Conservation (phyloP, 352 stramenopile species). For the Hyaloperonospora arabidopsidis region DNA sequence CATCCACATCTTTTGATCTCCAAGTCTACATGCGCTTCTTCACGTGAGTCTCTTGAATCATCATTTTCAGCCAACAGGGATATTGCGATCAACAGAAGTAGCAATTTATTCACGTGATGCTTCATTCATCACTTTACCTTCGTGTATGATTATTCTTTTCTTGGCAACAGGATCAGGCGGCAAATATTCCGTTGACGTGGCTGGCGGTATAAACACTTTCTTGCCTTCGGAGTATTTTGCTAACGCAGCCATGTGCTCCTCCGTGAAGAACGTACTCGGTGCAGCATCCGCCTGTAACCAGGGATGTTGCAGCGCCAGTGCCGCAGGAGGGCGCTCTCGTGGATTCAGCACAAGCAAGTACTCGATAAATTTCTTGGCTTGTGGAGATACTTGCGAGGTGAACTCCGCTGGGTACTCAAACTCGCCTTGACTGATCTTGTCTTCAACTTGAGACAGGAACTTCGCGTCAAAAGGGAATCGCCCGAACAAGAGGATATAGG, state of each 20-base stretch:
- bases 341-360: conserved; percentile 60
- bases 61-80: conserved; percentile 6
- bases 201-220: conserved; percentile 24
- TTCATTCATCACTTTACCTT: conserved; percentile 9
- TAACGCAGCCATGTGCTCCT: conserved; percentile 42
- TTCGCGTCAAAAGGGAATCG: conserved; percentile 66
- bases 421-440: conserved; percentile 63
- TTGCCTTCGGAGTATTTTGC: conserved; percentile 42
- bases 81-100: conserved; percentile 22
- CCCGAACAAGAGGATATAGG: conserved; percentile 68
- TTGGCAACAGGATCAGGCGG: conserved; percentile 17
- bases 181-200: conserved; percentile 14
- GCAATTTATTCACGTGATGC: conserved; percentile 24
- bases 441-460: conserved; percentile 79
- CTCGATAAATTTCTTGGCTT: conserved; percentile 73
- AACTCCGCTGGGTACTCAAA: conserved; percentile 54
- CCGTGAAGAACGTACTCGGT: conserved; percentile 30
- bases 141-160: conserved; percentile 20
- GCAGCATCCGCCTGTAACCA: conserved; percentile 49
- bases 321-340: conserved; percentile 48
- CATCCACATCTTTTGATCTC: conserved; percentile 60
- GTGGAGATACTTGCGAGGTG: conserved; percentile 41
- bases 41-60: background rate
- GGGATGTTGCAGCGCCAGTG: conserved; percentile 56
- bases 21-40: conserved; percentile 8